Conservation (phyloP, 371 early-diverging fungal genomes). For the Zychaea mexicana region DNA sequence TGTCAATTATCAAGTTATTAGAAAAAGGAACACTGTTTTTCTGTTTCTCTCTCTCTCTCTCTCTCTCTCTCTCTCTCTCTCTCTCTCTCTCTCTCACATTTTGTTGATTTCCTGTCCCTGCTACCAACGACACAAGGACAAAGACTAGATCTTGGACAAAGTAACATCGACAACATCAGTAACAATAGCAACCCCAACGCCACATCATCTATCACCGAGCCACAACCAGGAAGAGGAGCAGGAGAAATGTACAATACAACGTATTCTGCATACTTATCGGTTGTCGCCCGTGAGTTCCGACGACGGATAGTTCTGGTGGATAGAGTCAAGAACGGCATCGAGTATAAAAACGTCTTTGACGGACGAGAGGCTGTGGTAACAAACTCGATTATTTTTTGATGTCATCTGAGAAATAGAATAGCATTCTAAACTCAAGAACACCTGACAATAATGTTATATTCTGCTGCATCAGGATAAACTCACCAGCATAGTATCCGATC, state of each 20-base stretch:
- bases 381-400: neutral
- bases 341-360: slow-evolving; percentile 80
- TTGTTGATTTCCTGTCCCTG: neutral
- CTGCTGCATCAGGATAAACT: slow-evolving; percentile 50
- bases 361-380: slow-evolving; percentile 78
- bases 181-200: neutral
- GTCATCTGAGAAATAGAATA: no score
- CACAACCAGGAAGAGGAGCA: neutral
- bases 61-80: neutral
- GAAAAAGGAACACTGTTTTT: neutral
- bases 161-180: neutral
- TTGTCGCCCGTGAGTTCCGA: slow-evolving; percentile 75
- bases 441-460: neutral
- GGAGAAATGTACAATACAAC: neutral
- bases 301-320: slow-evolving; percentile 48
- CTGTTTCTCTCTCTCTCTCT: neutral
- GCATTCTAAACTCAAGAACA: no score
- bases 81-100: neutral
- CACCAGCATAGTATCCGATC: slow-evolving; percentile 64
- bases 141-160: neutral
- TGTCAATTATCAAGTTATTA: neutral
- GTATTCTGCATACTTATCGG: slow-evolving; percentile 78
- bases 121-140: neutral
- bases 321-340: slow-evolving; percentile 76
- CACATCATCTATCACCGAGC: neutral